Percentiles rank a stretch among this genome's conserved stretches.
Evolutionary conservation across 371 early-diverging fungal genomes (phyloP).

Genomic region (Mucor sp.): DNA sequence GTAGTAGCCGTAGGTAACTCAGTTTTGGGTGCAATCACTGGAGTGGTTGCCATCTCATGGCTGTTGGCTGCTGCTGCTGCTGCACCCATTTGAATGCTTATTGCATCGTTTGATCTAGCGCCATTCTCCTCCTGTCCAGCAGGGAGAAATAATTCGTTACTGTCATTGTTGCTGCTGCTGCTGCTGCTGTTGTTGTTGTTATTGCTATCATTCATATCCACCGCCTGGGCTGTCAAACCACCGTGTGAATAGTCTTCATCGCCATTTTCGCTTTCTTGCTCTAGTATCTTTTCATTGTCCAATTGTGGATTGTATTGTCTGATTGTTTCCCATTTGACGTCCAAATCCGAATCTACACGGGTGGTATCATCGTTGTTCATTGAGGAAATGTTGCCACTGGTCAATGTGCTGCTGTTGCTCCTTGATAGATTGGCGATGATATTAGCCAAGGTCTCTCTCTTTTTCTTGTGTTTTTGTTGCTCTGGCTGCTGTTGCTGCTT

Average conservation of each 20-base stretch:
- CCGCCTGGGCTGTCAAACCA: neutral
- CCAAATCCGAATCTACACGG: neutral
- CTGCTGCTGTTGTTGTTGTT: neutral
- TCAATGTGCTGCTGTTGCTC: neutral
- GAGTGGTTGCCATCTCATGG: neutral
- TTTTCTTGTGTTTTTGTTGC: neutral
- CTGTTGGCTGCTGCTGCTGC: neutral
- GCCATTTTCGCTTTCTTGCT: neutral
- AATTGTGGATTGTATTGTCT: neutral
- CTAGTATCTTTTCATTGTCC: neutral
- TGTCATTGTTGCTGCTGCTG: neutral
- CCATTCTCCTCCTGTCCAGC: neutral
- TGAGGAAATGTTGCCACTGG: neutral
- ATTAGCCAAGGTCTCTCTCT: conserved; percentile 12
- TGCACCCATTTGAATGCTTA: neutral
- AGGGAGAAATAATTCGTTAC: neutral
- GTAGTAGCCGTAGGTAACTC: neutral
- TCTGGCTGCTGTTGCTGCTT: neutral
- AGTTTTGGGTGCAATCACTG: neutral
- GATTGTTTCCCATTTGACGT: conserved; percentile 6
- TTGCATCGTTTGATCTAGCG: neutral
- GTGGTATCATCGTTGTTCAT: neutral
- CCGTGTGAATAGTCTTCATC: neutral
- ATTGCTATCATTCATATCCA: neutral
- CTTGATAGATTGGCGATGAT: conserved; percentile 2